These are phyloP conservation scores for Stentor roeselii DNA, from an alignment of 73 alveolate species.

Conservation along the genomic window DNA sequence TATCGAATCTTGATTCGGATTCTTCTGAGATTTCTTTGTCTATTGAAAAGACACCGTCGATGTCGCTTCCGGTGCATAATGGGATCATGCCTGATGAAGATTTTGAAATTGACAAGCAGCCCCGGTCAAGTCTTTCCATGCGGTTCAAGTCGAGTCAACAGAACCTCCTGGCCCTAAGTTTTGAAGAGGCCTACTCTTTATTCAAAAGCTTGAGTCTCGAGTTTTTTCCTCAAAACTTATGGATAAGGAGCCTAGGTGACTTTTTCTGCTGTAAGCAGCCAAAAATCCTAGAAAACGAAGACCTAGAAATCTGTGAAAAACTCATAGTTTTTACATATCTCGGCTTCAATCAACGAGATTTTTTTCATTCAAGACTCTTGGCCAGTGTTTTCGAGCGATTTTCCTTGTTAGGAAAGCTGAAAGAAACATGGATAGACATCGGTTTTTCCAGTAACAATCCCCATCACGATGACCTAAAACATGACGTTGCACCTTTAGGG, in stretches of 20 bases:
- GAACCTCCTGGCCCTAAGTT: background rate
- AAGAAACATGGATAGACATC: background rate
- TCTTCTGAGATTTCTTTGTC: background rate
- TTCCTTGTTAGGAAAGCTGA: background rate
- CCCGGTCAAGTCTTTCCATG: background rate
- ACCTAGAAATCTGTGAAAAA: background rate
- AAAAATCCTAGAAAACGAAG: background rate
- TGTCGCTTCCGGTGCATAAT: background rate
- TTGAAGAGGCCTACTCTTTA: background rate
- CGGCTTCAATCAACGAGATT: background rate
- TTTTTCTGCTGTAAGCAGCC: background rate
- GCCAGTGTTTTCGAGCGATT: background rate
- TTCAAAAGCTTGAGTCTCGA: background rate
- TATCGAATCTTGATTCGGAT: background rate
- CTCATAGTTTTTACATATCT: background rate
- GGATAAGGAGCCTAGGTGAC: background rate
- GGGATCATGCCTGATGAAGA: no score
- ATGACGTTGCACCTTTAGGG: background rate
- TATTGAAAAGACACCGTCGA: background rate
- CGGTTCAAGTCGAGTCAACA: background rate
- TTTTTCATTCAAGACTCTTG: background rate
- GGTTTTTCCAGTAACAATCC: background rate
- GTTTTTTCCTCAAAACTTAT: no score
- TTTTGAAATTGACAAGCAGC: no score
- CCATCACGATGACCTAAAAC: background rate